Evolutionary conservation across 2,329 filamentous ascomycete species (phyloP), one percentile per base, ranked within the genome.

Genomic region (Sphaerulina populicola): DNA sequence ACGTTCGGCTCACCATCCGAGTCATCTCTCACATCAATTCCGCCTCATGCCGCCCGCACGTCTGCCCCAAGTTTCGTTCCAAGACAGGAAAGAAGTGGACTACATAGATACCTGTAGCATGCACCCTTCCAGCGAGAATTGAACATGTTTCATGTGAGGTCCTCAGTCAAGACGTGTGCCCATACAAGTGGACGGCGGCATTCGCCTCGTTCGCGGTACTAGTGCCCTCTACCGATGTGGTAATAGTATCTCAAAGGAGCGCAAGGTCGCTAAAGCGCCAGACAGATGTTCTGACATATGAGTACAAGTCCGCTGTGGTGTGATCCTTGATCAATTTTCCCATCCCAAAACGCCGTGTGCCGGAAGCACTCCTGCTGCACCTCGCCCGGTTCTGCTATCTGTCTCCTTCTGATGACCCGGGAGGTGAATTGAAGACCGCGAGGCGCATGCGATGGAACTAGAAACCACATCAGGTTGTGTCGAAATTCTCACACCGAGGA

Each of bases 391-490:
- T 36, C 23, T 45, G 37, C 48, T 53, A 58, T 48, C 56, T 54
- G 42, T 63, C 55, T 37, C 57, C 57, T 38, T 62, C 56, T 30
- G 59, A 56, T n/a, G 49, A 37, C 37, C 57, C 58, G 11, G 61
- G 61, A 33, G 64, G 61, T 33, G 62, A 57, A 46, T 67, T 68
- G 60, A 69, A 66, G 23, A 68, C 49, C 18, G 64, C 58, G 46
- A 69, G 62, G 49, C 67, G 62, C 62, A 68, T 67, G 36, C 67
- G 64, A 53, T 69, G 67, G 27, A 69, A 63, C 66, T 69, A 54
- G 14, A 33, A 21, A 7, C 10, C 10, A 18, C 38, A 57, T 62
- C 33, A 62, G 56, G 39, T 42, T 11, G 35, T 23, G 15, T 6
- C n/a, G 12, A 9, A 31, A 8, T 4, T 10, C 14, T 40, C 37